These are phyloP conservation scores for Alternaria hordeiaustralica DNA, from an alignment of 2,329 filamentous ascomycete species.

Conservation along the genomic window DNA sequence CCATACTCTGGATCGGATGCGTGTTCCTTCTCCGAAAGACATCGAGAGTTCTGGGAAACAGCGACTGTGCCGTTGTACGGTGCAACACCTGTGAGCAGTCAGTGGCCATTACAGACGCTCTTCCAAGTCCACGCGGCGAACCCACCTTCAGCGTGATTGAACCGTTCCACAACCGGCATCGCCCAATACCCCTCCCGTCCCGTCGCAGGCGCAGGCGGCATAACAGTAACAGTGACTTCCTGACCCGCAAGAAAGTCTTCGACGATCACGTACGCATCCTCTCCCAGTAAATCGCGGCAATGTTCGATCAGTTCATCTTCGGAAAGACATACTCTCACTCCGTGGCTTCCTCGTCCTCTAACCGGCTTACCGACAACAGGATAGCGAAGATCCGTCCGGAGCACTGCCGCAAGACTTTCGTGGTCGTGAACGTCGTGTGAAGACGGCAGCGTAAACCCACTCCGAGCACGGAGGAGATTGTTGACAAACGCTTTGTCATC, in stretches of 20 bases:
- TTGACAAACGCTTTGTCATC: neutral
- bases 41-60: neutral
- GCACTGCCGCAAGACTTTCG: neutral
- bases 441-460: neutral
- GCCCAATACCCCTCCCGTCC: neutral
- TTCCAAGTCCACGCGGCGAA: accelerated
- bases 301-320: neutral
- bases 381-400: neutral
- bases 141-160: neutral
- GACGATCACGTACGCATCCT: neutral
- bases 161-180: neutral
- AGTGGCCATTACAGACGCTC: accelerated
- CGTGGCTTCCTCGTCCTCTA: neutral
- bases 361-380: neutral
- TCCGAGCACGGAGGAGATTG: neutral
- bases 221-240: neutral
- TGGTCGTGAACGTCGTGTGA: neutral
- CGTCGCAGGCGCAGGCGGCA: neutral
- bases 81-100: accelerated
- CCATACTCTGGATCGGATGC: accelerated
- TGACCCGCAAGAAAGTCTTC: neutral
- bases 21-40: neutral
- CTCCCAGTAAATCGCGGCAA: neutral
- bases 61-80: neutral
- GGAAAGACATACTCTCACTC: neutral